Evolutionary conservation across 2,329 filamentous ascomycete species (phyloP), one percentile per base, ranked within the genome.

Genomic region (Cladophialophora psammophila): DNA sequence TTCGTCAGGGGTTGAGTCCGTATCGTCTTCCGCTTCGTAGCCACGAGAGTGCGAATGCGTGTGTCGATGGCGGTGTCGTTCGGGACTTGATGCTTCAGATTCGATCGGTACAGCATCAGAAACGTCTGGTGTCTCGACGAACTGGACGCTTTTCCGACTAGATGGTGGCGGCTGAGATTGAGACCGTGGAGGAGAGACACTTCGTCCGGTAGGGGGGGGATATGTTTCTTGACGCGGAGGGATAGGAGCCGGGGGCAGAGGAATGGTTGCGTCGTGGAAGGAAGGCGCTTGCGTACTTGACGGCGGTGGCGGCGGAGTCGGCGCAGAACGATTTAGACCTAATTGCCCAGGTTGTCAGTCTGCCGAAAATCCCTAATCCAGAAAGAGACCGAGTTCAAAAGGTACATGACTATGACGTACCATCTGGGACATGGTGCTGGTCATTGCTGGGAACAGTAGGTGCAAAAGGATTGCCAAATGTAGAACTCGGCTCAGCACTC

Each of bases 11-110:
- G 71, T 68, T 7, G 71, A 65, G 57, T 73, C 71, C 61, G 70
- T 71, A 77, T 72, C 69, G 61, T 81, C 80, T 64, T 80, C 80
- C 1, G 79, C 78, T 67, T 82, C 80, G 55, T 82, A 82, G 5
- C 79, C 80, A 2, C 69, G 70, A 61, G 54, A 60, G 15, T 65
- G 55, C 35, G 66, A 60, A 38, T 69, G 64, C 18, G 62, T 67
- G 35, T 67, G 70, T n/a, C 64, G 40, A 18, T 64, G 63, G 18
- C 63, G 67, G 12, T 40, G 60, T 15, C 38, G 32, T 31, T 73
- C 69, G 15, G 69, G 62, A 63, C 48, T 66, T 31, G 59, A 55
- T n/a, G 61, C 38, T 20, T 72, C 71, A 1, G 67, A 60, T 18
- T 70, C 64, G 8, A 45, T 31, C 3, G 34, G 38, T 13, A 38